Conservation (phyloP, 2,329 filamentous ascomycete genomes). For the Domatiomyces catenatus region DNA sequence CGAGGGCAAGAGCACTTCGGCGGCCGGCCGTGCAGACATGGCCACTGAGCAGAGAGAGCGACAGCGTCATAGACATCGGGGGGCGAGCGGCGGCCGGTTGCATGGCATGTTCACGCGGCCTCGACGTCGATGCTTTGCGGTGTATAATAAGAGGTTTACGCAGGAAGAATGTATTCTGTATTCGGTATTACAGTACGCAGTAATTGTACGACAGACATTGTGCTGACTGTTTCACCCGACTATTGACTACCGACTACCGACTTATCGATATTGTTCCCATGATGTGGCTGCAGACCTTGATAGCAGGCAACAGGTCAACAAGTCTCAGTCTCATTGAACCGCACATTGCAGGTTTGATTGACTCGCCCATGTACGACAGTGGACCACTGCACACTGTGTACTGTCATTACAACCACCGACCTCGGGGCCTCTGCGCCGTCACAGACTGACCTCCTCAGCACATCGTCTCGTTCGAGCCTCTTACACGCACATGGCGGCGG, state of each 20-base stretch:
- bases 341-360: too few species aligned
- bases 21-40: conserved; percentile 21
- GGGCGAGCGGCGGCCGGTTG: not conserved
- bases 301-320: too few species aligned
- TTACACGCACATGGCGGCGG: conserved; percentile 15
- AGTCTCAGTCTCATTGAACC: too few species aligned
- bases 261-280: too few species aligned
- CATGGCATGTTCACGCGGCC: not conserved
- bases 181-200: too few species aligned
- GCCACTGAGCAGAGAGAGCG: not conserved
- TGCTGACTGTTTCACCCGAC: too few species aligned
- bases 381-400: not conserved
- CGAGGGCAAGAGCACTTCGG: conserved; percentile 16
- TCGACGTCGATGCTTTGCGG: not conserved
- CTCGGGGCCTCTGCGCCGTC: not conserved
- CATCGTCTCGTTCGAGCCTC: not conserved
- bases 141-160: not conserved
- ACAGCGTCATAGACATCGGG: not conserved
- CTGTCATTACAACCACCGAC: not conserved
- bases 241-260: too few species aligned
- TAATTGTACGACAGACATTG: too few species aligned
- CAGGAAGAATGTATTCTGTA: too few species aligned
- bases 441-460: not conserved
- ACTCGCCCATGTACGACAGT: too few species aligned
- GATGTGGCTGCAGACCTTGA: too few species aligned